These are phyloP conservation scores for Pseudonectria buxi DNA, from an alignment of 2,329 filamentous ascomycete genomes.

Conservation along the genomic window DNA sequence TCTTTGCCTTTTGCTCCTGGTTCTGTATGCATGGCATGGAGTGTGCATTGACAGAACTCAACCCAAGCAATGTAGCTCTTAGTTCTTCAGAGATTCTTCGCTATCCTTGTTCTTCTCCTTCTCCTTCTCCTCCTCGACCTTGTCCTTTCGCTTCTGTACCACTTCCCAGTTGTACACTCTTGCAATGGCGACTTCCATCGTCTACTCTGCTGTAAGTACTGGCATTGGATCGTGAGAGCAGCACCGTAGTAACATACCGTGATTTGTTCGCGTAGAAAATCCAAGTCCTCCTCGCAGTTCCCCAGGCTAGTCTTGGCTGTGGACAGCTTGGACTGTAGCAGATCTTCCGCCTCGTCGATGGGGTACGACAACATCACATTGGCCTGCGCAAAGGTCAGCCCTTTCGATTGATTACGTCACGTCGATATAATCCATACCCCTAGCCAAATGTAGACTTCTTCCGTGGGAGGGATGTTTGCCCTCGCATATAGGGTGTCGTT, in stretches of 20 bases:
- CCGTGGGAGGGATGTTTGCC: constrained; percentile 70
- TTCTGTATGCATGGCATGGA: constrained; percentile 10
- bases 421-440: constrained; percentile 49
- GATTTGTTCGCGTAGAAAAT: constrained; percentile 93
- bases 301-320: constrained; percentile 71
- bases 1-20: constrained; percentile 8
- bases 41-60: constrained; percentile 6
- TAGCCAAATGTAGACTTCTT: constrained; percentile 97
- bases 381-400: constrained; percentile 47
- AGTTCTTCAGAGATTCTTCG: constrained; percentile 24
- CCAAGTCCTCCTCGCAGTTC: constrained; percentile 95
- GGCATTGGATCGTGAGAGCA: constrained; percentile 5
- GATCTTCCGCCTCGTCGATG: constrained; percentile 73
- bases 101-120: constrained; percentile 34
- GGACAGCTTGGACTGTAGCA: constrained; percentile 69
- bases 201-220: constrained; percentile 49
- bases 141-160: constrained; percentile 88
- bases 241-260: constrained; percentile 54
- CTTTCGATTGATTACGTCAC: not conserved
- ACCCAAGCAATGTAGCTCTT: constrained; percentile 6
- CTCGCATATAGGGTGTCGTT: constrained; percentile 94
- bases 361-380: constrained; percentile 98
- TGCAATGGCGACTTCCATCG: constrained; percentile 91
- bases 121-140: constrained; percentile 52
- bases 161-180: constrained; percentile 99